phyloP scores from a whole-genome alignment of 495 filamentous ascomycete species.

The Choiromyces venosus region DNA sequence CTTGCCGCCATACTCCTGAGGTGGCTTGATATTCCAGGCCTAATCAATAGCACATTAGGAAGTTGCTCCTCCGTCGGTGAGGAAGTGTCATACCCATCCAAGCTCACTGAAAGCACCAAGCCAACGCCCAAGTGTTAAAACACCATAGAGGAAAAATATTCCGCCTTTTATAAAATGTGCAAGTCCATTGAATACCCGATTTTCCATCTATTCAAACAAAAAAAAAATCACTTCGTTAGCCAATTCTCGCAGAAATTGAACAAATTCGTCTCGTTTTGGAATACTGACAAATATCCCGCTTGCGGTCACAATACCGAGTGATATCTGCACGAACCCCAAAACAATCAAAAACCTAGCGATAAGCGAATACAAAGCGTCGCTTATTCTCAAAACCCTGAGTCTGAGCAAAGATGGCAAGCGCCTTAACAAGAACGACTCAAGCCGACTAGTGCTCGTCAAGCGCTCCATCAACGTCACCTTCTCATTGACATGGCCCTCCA shows the following conservation, averaged over 20 bases:
- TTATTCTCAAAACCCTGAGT: constrained; percentile 54
- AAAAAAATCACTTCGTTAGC: constrained; percentile 20
- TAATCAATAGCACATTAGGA: constrained; percentile 34
- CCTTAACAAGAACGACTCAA: constrained; percentile 49
- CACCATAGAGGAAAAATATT: constrained; percentile 94
- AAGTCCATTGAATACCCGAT: constrained; percentile 71
- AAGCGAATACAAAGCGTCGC: constrained; percentile 55
- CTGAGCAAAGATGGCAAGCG: constrained; percentile 55
- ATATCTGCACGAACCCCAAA: constrained; percentile 60
- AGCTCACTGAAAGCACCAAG: constrained; percentile 84
- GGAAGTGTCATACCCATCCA: constrained; percentile 61
- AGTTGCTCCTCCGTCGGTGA: not conserved
- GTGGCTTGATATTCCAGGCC: constrained; percentile 85
- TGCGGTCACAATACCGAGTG: constrained; percentile 61
- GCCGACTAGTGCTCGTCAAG: constrained; percentile 40
- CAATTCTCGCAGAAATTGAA: not conserved
- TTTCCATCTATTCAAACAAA: constrained; percentile 48
- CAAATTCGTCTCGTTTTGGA: constrained; percentile 7
- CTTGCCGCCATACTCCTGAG: constrained; percentile 51
- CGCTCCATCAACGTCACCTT: constrained; percentile 45
- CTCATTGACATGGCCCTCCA: constrained; percentile 50
- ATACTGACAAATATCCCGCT: constrained; percentile 63
- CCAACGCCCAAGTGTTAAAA: constrained; percentile 83
- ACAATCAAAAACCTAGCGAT: constrained; percentile 60
- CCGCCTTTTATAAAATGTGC: constrained; percentile 95